Percentiles rank a stretch among this genome's conserved stretches.
These are phyloP conservation scores for Phyllosticta paracitricarpa DNA, from an alignment of 2,329 filamentous ascomycete genomes.

Conservation along the genomic window DNA sequence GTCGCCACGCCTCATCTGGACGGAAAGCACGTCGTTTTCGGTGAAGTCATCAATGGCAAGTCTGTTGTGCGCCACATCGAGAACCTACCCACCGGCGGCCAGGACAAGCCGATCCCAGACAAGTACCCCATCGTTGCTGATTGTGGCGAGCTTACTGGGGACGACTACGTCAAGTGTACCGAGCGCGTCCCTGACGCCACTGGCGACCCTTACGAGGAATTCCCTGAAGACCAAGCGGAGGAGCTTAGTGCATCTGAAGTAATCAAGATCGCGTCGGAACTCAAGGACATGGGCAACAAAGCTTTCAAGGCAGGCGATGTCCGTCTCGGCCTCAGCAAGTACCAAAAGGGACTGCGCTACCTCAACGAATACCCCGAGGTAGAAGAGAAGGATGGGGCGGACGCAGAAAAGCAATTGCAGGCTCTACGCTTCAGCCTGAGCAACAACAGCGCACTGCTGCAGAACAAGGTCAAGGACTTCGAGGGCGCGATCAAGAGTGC, in stretches of 20 bases:
- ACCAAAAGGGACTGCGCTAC: constrained; percentile 86
- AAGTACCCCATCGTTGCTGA: constrained; percentile 56
- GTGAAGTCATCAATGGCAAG: constrained; percentile 87
- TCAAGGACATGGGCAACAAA: constrained; percentile 87
- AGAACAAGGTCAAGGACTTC: constrained; percentile 68
- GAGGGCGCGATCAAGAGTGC: constrained; percentile 62
- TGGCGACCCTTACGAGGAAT: constrained; percentile 91
- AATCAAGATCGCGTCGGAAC: constrained; percentile 67
- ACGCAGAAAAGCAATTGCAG: constrained; percentile 54
- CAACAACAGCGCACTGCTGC: constrained; percentile 78
- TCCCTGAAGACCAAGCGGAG: constrained; percentile 71
- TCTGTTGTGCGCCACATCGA: constrained; percentile 84
- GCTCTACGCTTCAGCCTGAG: constrained; percentile 75
- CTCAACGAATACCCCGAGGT: constrained; percentile 71
- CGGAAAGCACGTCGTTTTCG: constrained; percentile 94
- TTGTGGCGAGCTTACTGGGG: constrained; percentile 74
- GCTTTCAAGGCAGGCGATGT: constrained; percentile 77
- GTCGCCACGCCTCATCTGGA: constrained; percentile 91
- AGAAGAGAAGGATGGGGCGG: constrained; percentile 48
- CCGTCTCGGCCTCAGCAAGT: constrained; percentile 70
- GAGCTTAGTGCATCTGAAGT: constrained; percentile 58
- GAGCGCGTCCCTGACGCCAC: constrained; percentile 65
- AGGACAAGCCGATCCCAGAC: constrained; percentile 69
- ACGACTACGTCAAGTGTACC: constrained; percentile 56
- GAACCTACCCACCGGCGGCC: constrained; percentile 61